Evolutionary conservation across 2,329 filamentous ascomycete species (phyloP).

Genomic region (Amauroascus verrucosus): DNA sequence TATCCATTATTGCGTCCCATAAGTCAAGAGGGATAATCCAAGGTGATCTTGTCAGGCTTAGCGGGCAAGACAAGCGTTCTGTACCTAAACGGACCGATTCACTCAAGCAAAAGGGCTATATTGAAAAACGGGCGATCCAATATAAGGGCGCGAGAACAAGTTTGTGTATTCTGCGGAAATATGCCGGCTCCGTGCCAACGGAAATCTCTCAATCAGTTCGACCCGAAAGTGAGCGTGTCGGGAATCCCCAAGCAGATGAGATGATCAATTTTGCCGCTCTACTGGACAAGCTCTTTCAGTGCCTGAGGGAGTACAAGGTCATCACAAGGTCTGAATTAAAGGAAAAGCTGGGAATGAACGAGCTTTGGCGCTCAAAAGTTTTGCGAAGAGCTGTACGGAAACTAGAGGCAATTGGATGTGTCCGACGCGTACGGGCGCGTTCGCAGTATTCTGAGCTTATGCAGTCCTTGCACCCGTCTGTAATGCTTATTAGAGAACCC

Average conservation of each 20-base stretch:
- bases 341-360: conserved; percentile 34
- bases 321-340: conserved; percentile 46
- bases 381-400: conserved; percentile 37
- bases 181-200: conserved; percentile 21
- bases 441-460: conserved; percentile 32
- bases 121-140: conserved; percentile 46
- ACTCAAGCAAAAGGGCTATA: conserved; percentile 50
- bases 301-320: conserved; percentile 42
- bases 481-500: conserved; percentile 37
- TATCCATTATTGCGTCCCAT: conserved; percentile 49
- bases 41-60: conserved; percentile 44
- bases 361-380: conserved; percentile 32
- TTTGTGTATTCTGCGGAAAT: conserved; percentile 46
- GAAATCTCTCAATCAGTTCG: conserved; percentile 12
- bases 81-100: conserved; percentile 51
- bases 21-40: conserved; percentile 49
- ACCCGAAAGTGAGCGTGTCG: conserved; percentile 14
- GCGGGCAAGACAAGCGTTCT: conserved; percentile 55
- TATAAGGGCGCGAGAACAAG: conserved; percentile 45
- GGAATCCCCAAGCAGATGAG: conserved; percentile 19
- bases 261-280: conserved; percentile 43
- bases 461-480: conserved; percentile 32
- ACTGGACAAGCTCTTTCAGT: conserved; percentile 39
- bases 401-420: conserved; percentile 37
- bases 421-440: conserved; percentile 35